Conservation (phyloP, 2,329 filamentous ascomycete species). For the Paramyrothecium roridum region DNA sequence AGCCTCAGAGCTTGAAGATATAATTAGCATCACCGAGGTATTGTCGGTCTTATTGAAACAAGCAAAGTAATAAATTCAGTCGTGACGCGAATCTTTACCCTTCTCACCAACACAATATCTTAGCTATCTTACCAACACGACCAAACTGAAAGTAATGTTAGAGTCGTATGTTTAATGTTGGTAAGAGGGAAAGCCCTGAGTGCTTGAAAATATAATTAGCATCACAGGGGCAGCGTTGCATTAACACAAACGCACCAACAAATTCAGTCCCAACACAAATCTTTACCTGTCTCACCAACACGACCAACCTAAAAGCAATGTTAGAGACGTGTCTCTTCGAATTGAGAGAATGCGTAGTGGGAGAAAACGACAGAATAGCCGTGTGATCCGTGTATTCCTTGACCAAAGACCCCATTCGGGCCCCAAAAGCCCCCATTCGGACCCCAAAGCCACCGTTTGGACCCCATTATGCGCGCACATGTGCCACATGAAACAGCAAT, state of each 20-base stretch:
- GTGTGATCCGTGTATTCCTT: neutral
- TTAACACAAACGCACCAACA: neutral
- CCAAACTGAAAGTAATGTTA: neutral
- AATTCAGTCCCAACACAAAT: neutral
- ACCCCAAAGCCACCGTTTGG: neutral
- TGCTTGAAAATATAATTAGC: neutral
- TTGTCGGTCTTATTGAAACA: neutral
- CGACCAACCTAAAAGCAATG: neutral
- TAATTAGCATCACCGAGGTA: neutral
- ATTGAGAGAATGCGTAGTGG: neutral
- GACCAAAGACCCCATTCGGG: neutral
- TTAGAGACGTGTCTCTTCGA: neutral
- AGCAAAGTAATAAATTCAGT: neutral
- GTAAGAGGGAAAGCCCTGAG: neutral
- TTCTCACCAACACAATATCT: neutral
- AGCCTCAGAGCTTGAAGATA: neutral
- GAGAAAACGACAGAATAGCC: neutral
- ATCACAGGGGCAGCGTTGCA: neutral
- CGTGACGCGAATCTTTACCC: neutral
- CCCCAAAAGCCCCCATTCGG: neutral
- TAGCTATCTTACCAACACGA: neutral
- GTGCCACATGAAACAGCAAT: neutral
- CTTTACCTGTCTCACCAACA: neutral
- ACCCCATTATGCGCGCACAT: neutral
- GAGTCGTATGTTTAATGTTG: neutral